These are phyloP conservation scores for Auricularia sp. DNA, from an alignment of 768 basidiomycete species.

Conservation along the genomic window DNA sequence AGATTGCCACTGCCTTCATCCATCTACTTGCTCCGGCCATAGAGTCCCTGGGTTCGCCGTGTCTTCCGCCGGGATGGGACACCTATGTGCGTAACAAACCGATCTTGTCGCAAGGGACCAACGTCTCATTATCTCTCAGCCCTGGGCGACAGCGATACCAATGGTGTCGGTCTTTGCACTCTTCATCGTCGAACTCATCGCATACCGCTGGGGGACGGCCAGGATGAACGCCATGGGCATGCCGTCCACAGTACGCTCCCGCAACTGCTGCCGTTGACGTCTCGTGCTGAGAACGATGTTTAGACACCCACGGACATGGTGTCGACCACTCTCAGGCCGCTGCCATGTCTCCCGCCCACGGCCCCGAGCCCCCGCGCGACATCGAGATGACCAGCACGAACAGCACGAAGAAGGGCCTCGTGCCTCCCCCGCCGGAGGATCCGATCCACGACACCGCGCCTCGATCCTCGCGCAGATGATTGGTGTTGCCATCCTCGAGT, in stretches of 20 bases:
- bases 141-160: conserved; percentile 72
- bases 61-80: conserved; percentile 60
- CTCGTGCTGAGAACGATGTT: not conserved
- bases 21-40: conserved; percentile 72
- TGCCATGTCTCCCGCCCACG: conserved; percentile 36
- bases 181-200: conserved; percentile 76
- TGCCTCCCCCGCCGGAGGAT: conserved; percentile 6
- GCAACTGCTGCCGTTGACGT: not conserved
- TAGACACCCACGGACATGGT: conserved; percentile 62
- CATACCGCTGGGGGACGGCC: conserved; percentile 76
- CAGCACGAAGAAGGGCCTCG: conserved; percentile 12
- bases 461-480: conserved; percentile 58
- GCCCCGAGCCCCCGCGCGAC: conserved; percentile 36
- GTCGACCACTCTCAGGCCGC: conserved; percentile 37
- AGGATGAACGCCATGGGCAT: conserved; percentile 60
- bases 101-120: not conserved
- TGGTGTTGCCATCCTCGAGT: conserved; percentile 86
- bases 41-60: conserved; percentile 56
- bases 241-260: conserved; percentile 37
- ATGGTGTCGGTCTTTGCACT: conserved; percentile 73
- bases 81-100: conserved; percentile 48
- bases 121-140: conserved; percentile 31
- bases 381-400: conserved; percentile 6
- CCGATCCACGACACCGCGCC: conserved; percentile 25
- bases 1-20: conserved; percentile 88